Evolutionary conservation across 1,139 yeast species (phyloP), one percentile per base, ranked within the genome.

Genomic region (Eremothecium sinecaudum): DNA sequence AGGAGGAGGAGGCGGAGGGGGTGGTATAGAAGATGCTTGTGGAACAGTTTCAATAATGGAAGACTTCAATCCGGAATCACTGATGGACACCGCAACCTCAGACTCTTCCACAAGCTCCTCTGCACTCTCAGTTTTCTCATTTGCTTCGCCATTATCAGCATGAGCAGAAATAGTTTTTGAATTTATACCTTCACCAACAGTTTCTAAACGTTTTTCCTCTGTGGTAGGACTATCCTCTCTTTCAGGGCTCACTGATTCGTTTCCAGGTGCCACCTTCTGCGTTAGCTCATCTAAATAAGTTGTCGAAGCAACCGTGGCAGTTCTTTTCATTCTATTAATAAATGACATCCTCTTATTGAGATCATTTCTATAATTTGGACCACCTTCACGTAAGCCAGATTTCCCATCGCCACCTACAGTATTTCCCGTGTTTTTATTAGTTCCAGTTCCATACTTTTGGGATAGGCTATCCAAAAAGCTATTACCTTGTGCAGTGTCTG

Each of bases 201-300:
- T 10, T 3, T 24, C 24, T 18, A 11, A 4, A 10, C n/a, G 6
- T 25, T 16, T 14, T 25, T 11, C 15, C 28, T 16, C 15, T 13
- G 15, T 5, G 5, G 12, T 25, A 5, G 28, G 15, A 16, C 12
- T n/a, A n/a, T n/a, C n/a, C n/a, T n/a, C n/a, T n/a, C n/a, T n/a
- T n/a, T n/a, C n/a, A n/a, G n/a, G n/a, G n/a, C n/a, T n/a, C n/a
- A n/a, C n/a, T n/a, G n/a, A n/a, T n/a, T n/a, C n/a, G n/a, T n/a
- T 31, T n/a, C 43, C 33, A 18, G 39, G 45, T 5, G 40, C 58
- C 8, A 75, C 78, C 46, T 72, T 75, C 7, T 66, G 57, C 15
- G 71, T 64, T 41, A 78, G 61, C 46, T 79, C 86, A 35, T 67
- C 64, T 44, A 79, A 62, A 54, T 73, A 76, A 4, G 16, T 12